Evolutionary conservation across 2,329 filamentous ascomycete genomes (phyloP).

Genomic region (Acrodontium crateriforme): DNA sequence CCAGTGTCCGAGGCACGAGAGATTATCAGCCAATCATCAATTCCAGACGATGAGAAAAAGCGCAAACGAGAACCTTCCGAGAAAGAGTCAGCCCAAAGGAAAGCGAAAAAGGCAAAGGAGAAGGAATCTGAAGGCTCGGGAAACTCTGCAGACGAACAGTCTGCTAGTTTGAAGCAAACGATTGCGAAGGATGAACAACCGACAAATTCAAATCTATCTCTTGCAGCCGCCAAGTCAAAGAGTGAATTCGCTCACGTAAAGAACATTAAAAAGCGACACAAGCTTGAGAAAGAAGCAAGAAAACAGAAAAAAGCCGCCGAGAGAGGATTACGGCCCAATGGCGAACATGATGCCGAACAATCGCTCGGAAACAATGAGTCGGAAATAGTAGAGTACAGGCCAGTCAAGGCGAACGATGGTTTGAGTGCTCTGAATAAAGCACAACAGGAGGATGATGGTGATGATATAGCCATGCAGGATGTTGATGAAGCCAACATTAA

Average conservation of each 20-base stretch:
- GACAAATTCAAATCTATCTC: no score
- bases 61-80: slow-evolving; percentile 20
- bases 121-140: slow-evolving; percentile 10
- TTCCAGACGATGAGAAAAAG: slow-evolving; percentile 17
- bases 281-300: slow-evolving; percentile 21
- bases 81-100: slow-evolving; percentile 18
- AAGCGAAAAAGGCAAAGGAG: slow-evolving; percentile 20
- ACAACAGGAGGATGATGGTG: slow-evolving; percentile 1
- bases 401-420: background rate
- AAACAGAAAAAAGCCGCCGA: slow-evolving; percentile 14
- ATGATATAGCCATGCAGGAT: slow-evolving; percentile 2
- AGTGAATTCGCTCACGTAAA: slow-evolving; percentile 18
- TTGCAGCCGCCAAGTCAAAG: background rate
- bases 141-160: slow-evolving; percentile 1
- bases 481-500: background rate
- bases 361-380: background rate
- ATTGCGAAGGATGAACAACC: background rate
- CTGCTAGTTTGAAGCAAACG: background rate
- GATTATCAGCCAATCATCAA: no score
- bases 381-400: background rate
- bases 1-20: no score
- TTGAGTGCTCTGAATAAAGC: background rate
- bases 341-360: background rate
- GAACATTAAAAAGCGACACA: slow-evolving; percentile 19
- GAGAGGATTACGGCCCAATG: slow-evolving; percentile 2